Evolutionary conservation across 106 monocot genomes (phyloP).

Genomic region (Acorus gramineus): DNA sequence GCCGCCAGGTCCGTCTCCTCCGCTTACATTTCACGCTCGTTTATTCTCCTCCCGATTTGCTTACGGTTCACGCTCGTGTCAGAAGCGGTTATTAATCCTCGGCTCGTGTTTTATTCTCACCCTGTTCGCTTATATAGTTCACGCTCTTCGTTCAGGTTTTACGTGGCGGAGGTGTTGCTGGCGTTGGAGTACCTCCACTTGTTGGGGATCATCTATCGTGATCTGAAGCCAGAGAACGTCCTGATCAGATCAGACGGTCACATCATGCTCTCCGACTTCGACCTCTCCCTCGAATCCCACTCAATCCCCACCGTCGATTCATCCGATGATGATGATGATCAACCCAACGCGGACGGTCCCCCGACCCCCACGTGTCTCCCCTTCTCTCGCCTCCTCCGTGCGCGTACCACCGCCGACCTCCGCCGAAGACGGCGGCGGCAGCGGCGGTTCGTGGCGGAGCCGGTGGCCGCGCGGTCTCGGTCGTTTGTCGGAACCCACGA

Average conservation of each 20-base stretch:
- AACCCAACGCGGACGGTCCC: no score
- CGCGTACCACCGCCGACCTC: no score
- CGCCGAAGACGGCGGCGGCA: background rate
- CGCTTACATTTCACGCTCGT: no score
- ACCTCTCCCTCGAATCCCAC: conserved; percentile 37
- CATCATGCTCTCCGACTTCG: no score
- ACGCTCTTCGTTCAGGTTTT: background rate
- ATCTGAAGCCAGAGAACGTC: no score
- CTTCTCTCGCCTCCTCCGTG: background rate
- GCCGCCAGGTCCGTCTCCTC: background rate
- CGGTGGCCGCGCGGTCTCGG: conserved; percentile 47
- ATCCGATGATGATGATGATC: background rate
- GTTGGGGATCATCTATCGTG: conserved; percentile 74
- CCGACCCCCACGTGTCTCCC: background rate
- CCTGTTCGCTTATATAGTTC: no score
- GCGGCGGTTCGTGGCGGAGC: conserved; percentile 62
- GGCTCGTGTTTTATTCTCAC: background rate
- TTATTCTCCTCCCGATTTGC: background rate
- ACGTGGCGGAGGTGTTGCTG: no score
- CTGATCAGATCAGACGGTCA: no score
- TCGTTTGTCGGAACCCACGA: conserved; percentile 92
- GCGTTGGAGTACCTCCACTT: no score
- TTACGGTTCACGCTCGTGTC: background rate
- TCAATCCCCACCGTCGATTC: conserved; percentile 26
- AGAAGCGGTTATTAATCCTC: no score